Evolutionary conservation across 495 filamentous ascomycete species (phyloP), one percentile per base, ranked within the genome.

Genomic region (Aspergillus saccharolyticus): DNA sequence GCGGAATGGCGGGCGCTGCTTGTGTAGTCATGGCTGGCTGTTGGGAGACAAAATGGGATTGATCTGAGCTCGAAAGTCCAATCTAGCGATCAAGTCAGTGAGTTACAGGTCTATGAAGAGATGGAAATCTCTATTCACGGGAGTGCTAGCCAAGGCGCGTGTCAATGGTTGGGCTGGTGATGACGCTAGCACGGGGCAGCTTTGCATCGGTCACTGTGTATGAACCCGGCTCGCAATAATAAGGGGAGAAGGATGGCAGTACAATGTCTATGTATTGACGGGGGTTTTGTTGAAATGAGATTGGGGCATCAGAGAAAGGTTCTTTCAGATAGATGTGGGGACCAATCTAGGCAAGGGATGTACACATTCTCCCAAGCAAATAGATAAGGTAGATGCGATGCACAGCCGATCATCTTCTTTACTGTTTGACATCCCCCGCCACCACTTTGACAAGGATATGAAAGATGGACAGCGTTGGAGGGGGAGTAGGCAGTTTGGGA

Each of bases 11-110:
- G 52, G 76, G 74, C 44, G 65, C 66, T 56, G 70, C 62, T 69
- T 79, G 78, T 56, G 75, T 69, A 44, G 78, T 71, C 78, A 80
- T 82, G 56, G 56, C 65, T 56, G 52, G 46, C 52, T 17, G 24
- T 20, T 58, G 24, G 52, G 53, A 42, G 50, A 42, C 42, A 33
- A 43, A 55, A 39, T 15, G 33, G 10, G 33, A 47, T 30, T 18
- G 28, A 42, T 30, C 28, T 45, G 42, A 22, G 47, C 55, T 58
- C 19, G 22, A 54, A 30, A 12, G 44, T 18, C 16, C 14, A 52
- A 42, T 42, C 24, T 22, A 52, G 14, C 19, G 42, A 7, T 52
- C 14, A 15, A 39, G 33, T 39, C 33, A 39, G 52, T 58, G 47
- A 53, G 44, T 7, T 33, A 10, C 45, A 22, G 22, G 18, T n/a